A percentile compares a stretch with the other conserved stretches of the same genome.
Evolutionary conservation across 176 grass and related monocot species (phyloP).

Genomic region (Oryza nivara): DNA sequence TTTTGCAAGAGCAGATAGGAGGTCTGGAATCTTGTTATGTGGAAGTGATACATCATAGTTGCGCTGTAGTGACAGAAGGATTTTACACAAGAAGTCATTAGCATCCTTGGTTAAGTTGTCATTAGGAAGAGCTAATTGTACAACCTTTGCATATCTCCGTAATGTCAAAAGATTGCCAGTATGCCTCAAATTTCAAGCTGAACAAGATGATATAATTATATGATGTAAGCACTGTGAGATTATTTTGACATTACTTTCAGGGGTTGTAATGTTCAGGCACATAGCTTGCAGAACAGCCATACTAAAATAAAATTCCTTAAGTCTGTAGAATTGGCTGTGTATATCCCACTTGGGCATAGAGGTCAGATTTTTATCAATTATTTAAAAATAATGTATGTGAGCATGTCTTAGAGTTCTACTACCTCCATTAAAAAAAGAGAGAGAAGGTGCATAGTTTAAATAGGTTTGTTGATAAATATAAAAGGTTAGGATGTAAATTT

Average conservation of each 20-base stretch:
- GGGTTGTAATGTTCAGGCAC: background rate
- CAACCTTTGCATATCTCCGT: background rate
- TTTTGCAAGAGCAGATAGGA: slow-evolving; percentile 64
- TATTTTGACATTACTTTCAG: background rate
- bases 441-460: no score
- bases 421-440: background rate
- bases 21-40: slow-evolving; percentile 78
- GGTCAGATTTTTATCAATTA: no score
- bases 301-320: background rate
- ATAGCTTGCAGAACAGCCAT: slow-evolving; percentile 1
- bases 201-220: background rate
- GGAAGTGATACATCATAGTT: slow-evolving; percentile 87
- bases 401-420: background rate
- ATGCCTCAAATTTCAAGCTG: background rate
- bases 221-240: background rate
- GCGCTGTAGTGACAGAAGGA: slow-evolving; percentile 53
- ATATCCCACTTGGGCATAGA: no score
- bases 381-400: background rate
- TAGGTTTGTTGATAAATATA: no score
- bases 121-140: background rate
- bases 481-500: background rate
- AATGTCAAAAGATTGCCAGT: background rate
- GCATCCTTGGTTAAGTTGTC: background rate
- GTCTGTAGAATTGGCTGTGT: background rate
- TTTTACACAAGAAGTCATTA: background rate